A percentile compares a stretch with the other conserved stretches of the same genome.
Conservation (phyloP, 257 asterid species). For the Scutellaria galericulata region DNA sequence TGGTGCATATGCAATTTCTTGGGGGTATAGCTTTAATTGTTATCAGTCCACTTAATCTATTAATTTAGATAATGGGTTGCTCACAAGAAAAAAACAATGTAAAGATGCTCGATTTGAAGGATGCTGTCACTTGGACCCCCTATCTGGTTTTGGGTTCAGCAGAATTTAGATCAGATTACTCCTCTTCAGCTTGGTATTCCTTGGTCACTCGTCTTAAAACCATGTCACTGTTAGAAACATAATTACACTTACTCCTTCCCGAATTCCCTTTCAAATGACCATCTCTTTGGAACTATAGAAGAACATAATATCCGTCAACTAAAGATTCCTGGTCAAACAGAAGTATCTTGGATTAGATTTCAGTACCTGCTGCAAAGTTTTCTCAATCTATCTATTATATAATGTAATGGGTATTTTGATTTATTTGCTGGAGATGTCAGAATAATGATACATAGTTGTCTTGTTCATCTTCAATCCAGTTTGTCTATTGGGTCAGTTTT, state of each 20-base stretch:
- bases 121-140: neutral
- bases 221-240: neutral
- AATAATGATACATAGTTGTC: too few species aligned
- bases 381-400: neutral
- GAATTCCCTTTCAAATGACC: too few species aligned
- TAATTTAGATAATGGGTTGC: slow-evolving; percentile 1
- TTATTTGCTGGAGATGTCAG: too few species aligned
- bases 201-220: neutral
- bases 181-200: neutral
- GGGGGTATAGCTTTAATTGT: neutral
- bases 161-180: neutral
- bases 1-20: slow-evolving; percentile 21
- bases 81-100: neutral
- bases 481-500: neutral
- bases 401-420: too few species aligned
- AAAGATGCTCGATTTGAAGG: slow-evolving; percentile 10
- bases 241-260: neutral
- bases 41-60: neutral
- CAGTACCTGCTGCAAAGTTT: neutral
- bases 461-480: neutral
- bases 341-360: neutral
- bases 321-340: neutral
- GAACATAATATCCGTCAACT: neutral
- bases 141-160: neutral
- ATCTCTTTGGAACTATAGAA: neutral